Evolutionary conservation across 2,329 filamentous ascomycete species (phyloP).

Genomic region (Colletotrichum sp.): DNA sequence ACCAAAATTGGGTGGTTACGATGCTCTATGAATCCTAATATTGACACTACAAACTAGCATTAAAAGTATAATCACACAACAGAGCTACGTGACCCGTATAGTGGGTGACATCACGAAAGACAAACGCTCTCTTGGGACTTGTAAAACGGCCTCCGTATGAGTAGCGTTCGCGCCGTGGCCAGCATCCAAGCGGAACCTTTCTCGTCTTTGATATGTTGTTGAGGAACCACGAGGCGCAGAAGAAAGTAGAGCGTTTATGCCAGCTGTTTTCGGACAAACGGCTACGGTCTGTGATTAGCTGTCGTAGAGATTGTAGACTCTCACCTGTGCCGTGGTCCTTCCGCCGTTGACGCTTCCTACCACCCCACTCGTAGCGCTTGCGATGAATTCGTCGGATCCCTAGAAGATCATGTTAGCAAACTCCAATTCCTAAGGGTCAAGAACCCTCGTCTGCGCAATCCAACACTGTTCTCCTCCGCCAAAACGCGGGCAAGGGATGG

Average conservation of each 20-base stretch:
- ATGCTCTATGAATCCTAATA: background rate
- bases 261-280: background rate
- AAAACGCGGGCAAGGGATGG: background rate
- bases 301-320: background rate
- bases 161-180: background rate
- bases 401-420: background rate
- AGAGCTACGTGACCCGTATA: too few relatives aligned
- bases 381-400: background rate
- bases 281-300: fast-evolving
- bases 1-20: background rate
- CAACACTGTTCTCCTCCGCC: background rate
- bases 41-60: background rate
- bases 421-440: background rate
- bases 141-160: background rate
- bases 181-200: background rate
- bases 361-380: background rate
- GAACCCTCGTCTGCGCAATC: background rate
- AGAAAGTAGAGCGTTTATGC: fast-evolving
- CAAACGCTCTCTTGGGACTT: background rate
- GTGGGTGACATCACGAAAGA: background rate
- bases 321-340: background rate
- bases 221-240: background rate
- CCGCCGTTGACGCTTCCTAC: fast-evolving
- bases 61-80: background rate
- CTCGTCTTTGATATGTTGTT: background rate